A percentile compares a stretch with the other conserved stretches of the same genome.
phyloP scores from a whole-genome alignment of 306 rosid genomes.

The Acacia crassicarpa region DNA sequence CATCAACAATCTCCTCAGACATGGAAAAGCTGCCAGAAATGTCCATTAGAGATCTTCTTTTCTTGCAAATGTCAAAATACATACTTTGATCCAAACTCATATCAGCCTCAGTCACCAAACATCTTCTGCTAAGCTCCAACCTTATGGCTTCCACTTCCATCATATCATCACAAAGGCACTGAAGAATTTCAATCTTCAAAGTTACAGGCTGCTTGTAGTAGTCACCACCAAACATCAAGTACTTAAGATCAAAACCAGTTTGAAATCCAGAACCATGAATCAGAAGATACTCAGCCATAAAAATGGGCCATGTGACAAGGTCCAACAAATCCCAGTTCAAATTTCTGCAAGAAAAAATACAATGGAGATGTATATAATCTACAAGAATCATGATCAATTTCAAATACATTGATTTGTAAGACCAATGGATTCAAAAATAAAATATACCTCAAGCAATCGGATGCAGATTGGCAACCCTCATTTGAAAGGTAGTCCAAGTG shows the following conservation, averaged over 20 bases:
- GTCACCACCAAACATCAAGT: slow-evolving; percentile 58
- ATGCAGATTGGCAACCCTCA: slow-evolving; percentile 89
- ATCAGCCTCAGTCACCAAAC: slow-evolving; percentile 66
- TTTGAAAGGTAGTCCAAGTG: slow-evolving; percentile 85
- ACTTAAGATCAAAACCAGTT: slow-evolving; percentile 56
- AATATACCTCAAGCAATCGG: slow-evolving; percentile 75
- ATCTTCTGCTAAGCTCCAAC: slow-evolving; percentile 88
- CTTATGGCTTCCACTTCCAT: slow-evolving; percentile 86
- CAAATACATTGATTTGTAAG: slow-evolving; percentile 32
- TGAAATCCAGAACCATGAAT: slow-evolving; percentile 68
- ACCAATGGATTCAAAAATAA: slow-evolving; percentile 5
- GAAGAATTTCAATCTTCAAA: slow-evolving; percentile 80
- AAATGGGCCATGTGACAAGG: slow-evolving; percentile 89
- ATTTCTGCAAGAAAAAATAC: slow-evolving; percentile 56
- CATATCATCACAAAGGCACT: slow-evolving; percentile 86
- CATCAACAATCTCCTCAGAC: slow-evolving; percentile 60
- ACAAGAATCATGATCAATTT: slow-evolving; percentile 26
- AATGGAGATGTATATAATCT: slow-evolving; percentile 24
- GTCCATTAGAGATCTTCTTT: slow-evolving; percentile 57
- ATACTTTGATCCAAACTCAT: slow-evolving; percentile 61
- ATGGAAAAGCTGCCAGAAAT: slow-evolving; percentile 51
- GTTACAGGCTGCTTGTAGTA: slow-evolving; percentile 70
- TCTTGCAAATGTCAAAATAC: slow-evolving; percentile 60
- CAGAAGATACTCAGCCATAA: slow-evolving; percentile 85
- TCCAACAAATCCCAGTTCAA: slow-evolving; percentile 96